Evolutionary conservation across 2,329 filamentous ascomycete species (phyloP).

Genomic region (Aspergillus jensenii): DNA sequence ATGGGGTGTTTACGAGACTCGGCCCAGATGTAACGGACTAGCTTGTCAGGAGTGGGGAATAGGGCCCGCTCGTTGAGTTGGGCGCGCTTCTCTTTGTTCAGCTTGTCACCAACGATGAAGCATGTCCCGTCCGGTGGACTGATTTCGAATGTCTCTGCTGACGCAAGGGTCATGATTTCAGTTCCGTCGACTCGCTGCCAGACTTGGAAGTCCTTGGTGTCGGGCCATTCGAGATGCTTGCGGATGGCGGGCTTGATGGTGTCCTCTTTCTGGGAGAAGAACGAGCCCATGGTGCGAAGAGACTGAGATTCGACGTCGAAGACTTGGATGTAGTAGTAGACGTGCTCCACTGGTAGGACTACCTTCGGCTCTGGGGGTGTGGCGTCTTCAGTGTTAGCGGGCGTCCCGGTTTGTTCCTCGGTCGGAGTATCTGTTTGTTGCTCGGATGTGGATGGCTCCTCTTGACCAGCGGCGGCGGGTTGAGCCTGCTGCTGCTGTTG

Average conservation of each 20-base stretch:
- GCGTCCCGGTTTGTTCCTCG: constrained; percentile 9
- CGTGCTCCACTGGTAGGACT: constrained; percentile 33
- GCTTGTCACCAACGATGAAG: constrained; percentile 43
- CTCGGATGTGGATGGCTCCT: constrained; percentile 13
- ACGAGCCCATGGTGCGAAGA: constrained; percentile 41
- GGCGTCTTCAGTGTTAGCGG: not conserved
- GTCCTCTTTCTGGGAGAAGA: constrained; percentile 41
- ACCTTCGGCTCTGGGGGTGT: constrained; percentile 19
- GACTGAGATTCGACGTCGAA: constrained; percentile 52
- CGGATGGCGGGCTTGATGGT: constrained; percentile 43
- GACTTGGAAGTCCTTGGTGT: constrained; percentile 42
- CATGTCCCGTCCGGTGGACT: constrained; percentile 39
- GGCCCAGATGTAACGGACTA: constrained; percentile 47
- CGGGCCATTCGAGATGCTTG: constrained; percentile 37
- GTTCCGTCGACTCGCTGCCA: constrained; percentile 45
- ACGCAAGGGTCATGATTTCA: constrained; percentile 34
- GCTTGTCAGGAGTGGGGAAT: constrained; percentile 39
- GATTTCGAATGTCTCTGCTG: constrained; percentile 35
- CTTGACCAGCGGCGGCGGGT: not conserved
- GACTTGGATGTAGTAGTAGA: constrained; percentile 52
- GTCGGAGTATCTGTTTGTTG: constrained; percentile 12
- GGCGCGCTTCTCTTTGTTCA: constrained; percentile 37
- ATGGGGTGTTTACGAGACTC: constrained; percentile 47
- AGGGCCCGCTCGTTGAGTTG: constrained; percentile 34
- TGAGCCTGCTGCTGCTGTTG: constrained; percentile 12